Evolutionary conservation across 257 asterid species (phyloP), one percentile per base, ranked within the genome.

Genomic region (Knoxia roxburghii): DNA sequence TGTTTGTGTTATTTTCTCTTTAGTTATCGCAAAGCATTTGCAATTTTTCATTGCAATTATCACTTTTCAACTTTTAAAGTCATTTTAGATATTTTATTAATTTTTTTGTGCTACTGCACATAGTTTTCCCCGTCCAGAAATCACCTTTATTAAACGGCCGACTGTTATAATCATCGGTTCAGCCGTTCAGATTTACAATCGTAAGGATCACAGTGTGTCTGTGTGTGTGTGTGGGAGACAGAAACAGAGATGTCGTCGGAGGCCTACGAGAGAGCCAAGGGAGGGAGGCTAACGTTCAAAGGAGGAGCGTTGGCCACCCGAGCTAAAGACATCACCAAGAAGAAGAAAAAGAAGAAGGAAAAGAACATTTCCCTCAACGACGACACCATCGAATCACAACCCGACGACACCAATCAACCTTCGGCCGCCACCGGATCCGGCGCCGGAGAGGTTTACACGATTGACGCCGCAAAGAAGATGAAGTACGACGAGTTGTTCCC

Each of bases 401-500:
- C 41, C 26, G 76, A 79, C n/a, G 75, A 72, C 46, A 73, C 72
- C 8, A 74, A 71, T 23, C 61, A 32, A 7, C 62, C 17, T 81
- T 76, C 77, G 86, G 79, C 77, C 77, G 35, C 49, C 74, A 48
- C 83, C 29, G 74, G 65, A 15, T 20, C 86, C 23, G 89, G 69
- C 17, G 72, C 81, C 0, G 77, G 74, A 5, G 95, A 87, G 35
- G 76, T 84, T 12, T 93, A 88, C 83, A 93, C 99, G 0, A 93
- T 93, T 30, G 99, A 93, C 62, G 96, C 99, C 0, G 95, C 95
- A 64, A 90, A 93, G 88, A 89, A 87, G 80, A 86, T 85, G 97
- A 93, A 93, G 84, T 93, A 93, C 84, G 97, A 90, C 27, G 96
- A 93, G 6, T 55, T 93, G 70, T 93, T 93, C 68, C 99, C 99